Base-by-base conservation (phyloP, 805 yeast species). In the Lipomyces orientalis region DNA sequence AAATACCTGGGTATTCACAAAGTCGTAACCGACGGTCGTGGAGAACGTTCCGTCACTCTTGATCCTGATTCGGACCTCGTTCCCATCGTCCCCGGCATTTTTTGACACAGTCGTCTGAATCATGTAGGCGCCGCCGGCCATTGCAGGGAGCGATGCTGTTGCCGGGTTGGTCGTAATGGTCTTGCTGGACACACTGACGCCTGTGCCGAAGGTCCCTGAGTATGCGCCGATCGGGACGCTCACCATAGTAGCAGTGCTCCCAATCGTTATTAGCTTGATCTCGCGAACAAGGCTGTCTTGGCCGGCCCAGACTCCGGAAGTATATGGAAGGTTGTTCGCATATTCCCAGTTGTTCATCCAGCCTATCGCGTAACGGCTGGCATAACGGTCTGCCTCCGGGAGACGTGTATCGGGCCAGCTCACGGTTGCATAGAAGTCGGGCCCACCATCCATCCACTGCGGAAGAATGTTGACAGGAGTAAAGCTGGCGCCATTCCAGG, bases 121-220 rank as follows among this genome's bases (percentile, higher is more conserved):
- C 33, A 51, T 31, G 55, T 51, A 51, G 33, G 55, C 55, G 16
- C 55, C 55, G 55, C 55, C 55, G 55, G 33, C 55, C 55, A 51
- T 51, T 19, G 4, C 31, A 16, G 55, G 55, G 31, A 51, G 46
- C 46, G 46, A 39, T 39, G 46, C 46, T 2, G 46, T 39, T 39
- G 46, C 19, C 46, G 46, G 46, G n/a, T 39, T n/a, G 19, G 46
- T 39, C 46, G 46, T 39, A 19, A 39, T 39, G 46, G 46, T 14
- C 46, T 4, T 39, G 46, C 46, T 7, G 16, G 5, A 3, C 46
- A 39, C 46, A 39, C 46, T 39, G 46, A 39, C 19, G 46, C 46
- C 16, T 14, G 46, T 14, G 46, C 46, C 46, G 46, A 39, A 39
- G 46, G 4, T 39, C 7, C 16, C 16, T 39, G 46, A 7, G 46